Evolutionary conservation across 257 asterid genomes (phyloP), one percentile per base, ranked within the genome.

Genomic region (Solanum chmielewskii): DNA sequence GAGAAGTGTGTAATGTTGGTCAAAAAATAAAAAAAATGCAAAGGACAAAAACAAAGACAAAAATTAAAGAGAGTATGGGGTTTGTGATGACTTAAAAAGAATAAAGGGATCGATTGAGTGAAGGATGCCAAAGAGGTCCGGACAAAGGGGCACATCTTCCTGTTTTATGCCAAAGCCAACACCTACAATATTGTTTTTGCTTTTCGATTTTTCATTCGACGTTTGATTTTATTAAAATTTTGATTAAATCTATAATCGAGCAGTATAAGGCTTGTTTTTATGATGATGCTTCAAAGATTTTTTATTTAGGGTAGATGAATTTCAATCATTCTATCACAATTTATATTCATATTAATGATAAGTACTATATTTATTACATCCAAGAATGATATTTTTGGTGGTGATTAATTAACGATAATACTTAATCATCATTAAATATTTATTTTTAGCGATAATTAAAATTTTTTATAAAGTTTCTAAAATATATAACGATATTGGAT

Each of bases 61-160:
- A 77, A 78, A 74, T 45, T 45, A 45, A 78, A 78, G 78, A 33
- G 59, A 76, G 56, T 6, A 31, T 27, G 44, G 11, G 29, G 8
- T 49, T 81, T 81, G 68, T 49, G 44, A 47, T 69, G 12, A 70
- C 42, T 71, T 15, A 6, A 80, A 80, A 47, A 81, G 69, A 81
- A 29, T 81, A 81, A 47, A 13, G 69, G 85, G 70, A n/a, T 62
- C 70, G 15, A 81, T 81, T 56, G 85, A 81, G 85, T 81, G 85
- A 49, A 81, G 85, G n/a, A 81, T 81, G 45, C 69, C 85, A 81
- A 81, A 81, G 85, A 81, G 85, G 70, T 81, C 44, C 18, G 85
- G 85, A 81, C 85, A 49, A 81, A 81, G 69, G 70, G 85, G 45
- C 70, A 81, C 85, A 81, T 81, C 29, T 81, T 81, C 21, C 31